Evolutionary conservation across 2,329 filamentous ascomycete species (phyloP).

Genomic region (Scortechinia acanthostroma): DNA sequence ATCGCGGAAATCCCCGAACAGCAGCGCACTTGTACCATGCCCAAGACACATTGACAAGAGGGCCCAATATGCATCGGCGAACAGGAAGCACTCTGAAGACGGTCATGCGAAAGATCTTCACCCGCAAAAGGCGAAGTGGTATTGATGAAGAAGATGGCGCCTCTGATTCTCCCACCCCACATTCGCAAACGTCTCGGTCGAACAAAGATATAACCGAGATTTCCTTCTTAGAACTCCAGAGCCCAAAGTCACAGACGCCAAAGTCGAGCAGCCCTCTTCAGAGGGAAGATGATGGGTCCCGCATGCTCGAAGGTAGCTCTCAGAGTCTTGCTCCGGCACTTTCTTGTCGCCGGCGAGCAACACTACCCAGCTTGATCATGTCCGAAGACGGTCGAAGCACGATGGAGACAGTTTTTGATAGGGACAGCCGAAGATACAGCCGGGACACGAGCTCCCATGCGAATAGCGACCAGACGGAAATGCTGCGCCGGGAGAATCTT

Average conservation of each 20-base stretch:
- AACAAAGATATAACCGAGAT: too few species aligned
- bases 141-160: background rate
- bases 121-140: background rate
- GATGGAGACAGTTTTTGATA: too few species aligned
- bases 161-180: background rate
- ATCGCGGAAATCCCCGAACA: too few species aligned
- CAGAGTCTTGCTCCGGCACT: background rate
- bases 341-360: slow-evolving; percentile 24
- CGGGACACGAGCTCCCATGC: background rate
- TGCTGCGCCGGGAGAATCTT: too few species aligned
- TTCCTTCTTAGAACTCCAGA: too few species aligned
- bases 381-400: too few species aligned
- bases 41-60: too few species aligned
- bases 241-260: background rate
- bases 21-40: too few species aligned
- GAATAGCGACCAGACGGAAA: background rate
- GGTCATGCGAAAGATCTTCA: slow-evolving; percentile 2
- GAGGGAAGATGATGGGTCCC: too few species aligned
- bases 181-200: background rate
- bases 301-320: too few species aligned
- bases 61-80: background rate
- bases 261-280: background rate
- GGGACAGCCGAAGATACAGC: too few species aligned
- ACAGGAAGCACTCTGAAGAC: background rate
- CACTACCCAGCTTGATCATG: slow-evolving; percentile 30